Evolutionary conservation across 768 basidiomycete species (phyloP).

Genomic region (Tylopilus intermedius): DNA sequence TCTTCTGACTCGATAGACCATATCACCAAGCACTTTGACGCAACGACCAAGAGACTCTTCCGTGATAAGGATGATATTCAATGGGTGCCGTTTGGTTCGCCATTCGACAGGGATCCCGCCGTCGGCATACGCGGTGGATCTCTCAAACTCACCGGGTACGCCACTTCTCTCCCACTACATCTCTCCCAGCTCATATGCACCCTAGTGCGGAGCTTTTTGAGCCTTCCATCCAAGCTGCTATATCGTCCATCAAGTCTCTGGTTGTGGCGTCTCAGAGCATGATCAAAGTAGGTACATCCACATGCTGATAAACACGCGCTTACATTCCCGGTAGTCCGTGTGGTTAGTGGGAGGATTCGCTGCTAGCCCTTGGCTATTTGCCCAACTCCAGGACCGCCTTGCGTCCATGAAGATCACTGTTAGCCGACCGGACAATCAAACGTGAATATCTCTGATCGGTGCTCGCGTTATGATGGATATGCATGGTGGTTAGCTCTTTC

Average conservation of each 20-base stretch:
- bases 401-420: slow-evolving; percentile 52
- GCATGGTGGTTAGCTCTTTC: slow-evolving; percentile 3
- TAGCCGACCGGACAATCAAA: slow-evolving; percentile 75
- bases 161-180: slow-evolving; percentile 16
- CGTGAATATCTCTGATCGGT: slow-evolving; percentile 40
- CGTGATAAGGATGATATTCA: too few relatives aligned
- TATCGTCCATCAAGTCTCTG: slow-evolving; percentile 64
- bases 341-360: slow-evolving; percentile 83
- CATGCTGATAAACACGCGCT: background rate
- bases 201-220: slow-evolving; percentile 56
- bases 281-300: slow-evolving; percentile 46
- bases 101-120: slow-evolving; percentile 65
- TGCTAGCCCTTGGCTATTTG: slow-evolving; percentile 75
- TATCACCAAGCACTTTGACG: too few relatives aligned
- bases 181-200: slow-evolving; percentile 1
- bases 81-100: slow-evolving; percentile 73
- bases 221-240: slow-evolving; percentile 71
- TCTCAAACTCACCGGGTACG: slow-evolving; percentile 65
- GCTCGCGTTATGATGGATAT: background rate
- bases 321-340: slow-evolving; percentile 49
- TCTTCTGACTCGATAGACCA: too few relatives aligned
- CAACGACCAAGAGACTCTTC: too few relatives aligned
- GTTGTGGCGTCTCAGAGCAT: slow-evolving; percentile 63
- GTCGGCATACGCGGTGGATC: slow-evolving; percentile 71
- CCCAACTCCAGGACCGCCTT: slow-evolving; percentile 68